Evolutionary conservation across 2,329 filamentous ascomycete species (phyloP), one percentile per base, ranked within the genome.

Genomic region (Ploettnerulaceae sp.): DNA sequence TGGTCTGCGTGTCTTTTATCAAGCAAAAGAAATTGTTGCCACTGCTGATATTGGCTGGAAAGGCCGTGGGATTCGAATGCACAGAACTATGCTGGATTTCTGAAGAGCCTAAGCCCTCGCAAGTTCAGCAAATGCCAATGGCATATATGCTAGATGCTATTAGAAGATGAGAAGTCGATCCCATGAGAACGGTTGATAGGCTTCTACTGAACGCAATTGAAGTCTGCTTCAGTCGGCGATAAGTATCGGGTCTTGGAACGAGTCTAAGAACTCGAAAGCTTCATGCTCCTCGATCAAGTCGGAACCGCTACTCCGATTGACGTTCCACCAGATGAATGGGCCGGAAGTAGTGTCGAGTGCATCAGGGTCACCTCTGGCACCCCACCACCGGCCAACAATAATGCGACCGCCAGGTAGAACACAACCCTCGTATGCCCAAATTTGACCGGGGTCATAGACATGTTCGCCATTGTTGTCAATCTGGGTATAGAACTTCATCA

Each of bases 331-430:
- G 14, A 66, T 57, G 51, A 67, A 67, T 2, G 65, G 65, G 0
- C 65, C 65, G 22, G 50, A 58, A 14, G 46, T 45, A 15, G 43
- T 52, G 4, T 36, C 22, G 8, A 33, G n/a, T 9, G 18, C 18
- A 15, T 47, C 28, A 15, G 42, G 25, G 26, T 57, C 49, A 4
- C 34, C 45, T 7, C 42, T 17, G 2, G 49, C 45, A 66, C 49
- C 64, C 71, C 62, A 74, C 73, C 74, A 81, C 20, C 69, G 62
- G 8, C 73, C 73, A 40, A 75, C 41, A 58, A 75, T 71, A 29
- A 74, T 66, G 20, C 66, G 65, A 1, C 67, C 67, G 4, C 72
- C 70, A 2, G 72, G 73, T 4, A 73, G 49, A 9, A 76, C 60
- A 17, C 69, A 59, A 0, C 69, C 72, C 56, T 76, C 71, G 46